These are phyloP conservation scores for Penicillium steckii DNA, from an alignment of 495 filamentous ascomycete species.

Conservation along the genomic window DNA sequence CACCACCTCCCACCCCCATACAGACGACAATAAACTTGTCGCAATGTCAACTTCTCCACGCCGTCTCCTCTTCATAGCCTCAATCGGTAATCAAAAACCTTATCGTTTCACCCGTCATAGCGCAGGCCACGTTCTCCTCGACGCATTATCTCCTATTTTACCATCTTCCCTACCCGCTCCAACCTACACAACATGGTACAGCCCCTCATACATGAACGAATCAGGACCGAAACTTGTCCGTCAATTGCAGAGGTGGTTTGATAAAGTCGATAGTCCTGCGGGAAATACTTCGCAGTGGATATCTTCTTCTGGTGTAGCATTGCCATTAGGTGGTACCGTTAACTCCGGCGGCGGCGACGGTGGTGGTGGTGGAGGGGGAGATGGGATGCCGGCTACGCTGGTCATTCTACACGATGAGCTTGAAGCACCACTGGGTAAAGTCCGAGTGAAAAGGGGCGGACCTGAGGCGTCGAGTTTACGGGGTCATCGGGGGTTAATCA, in stretches of 20 bases:
- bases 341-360: neutral
- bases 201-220: slow-evolving; percentile 74
- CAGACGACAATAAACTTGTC: neutral
- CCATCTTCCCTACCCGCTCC: slow-evolving; percentile 35
- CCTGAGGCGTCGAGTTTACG: slow-evolving; percentile 50
- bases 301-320: neutral
- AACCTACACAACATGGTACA: slow-evolving; percentile 66
- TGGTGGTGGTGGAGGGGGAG: neutral
- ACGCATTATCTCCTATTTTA: slow-evolving; percentile 48
- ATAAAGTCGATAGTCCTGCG: slow-evolving; percentile 34
- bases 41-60: slow-evolving; percentile 14
- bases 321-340: neutral
- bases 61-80: slow-evolving; percentile 63
- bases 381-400: slow-evolving; percentile 38
- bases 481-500: slow-evolving; percentile 82
- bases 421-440: slow-evolving; percentile 63
- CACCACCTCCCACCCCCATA: too few species aligned
- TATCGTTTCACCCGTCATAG: slow-evolving; percentile 76
- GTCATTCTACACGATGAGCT: slow-evolving; percentile 85
- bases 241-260: slow-evolving; percentile 44
- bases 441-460: slow-evolving; percentile 58
- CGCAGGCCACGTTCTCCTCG: slow-evolving; percentile 71
- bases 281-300: neutral
- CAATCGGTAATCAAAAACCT: slow-evolving; percentile 65
- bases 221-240: slow-evolving; percentile 51